Percentiles rank a stretch among this genome's conserved stretches.
Evolutionary conservation across 2,329 filamentous ascomycete species (phyloP).

Genomic region (Aspergillus awamori): DNA sequence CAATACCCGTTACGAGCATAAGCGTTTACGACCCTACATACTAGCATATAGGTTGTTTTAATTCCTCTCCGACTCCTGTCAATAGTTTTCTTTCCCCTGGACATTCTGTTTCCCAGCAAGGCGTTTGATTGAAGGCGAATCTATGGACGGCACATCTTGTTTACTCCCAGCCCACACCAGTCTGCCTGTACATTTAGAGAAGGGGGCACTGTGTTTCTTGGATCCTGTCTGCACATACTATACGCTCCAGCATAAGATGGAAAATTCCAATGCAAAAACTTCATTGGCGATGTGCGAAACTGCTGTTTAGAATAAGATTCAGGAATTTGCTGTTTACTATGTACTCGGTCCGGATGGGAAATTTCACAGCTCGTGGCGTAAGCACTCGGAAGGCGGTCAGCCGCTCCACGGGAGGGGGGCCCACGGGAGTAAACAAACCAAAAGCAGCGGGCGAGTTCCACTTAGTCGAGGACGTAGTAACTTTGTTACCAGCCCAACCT

Average conservation of each 20-base stretch:
- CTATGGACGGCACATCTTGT: conserved; percentile 6
- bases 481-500: conserved; percentile 22
- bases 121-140: conserved; percentile 26
- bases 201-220: background rate
- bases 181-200: conserved; percentile 7
- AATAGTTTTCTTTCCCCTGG: conserved; percentile 8
- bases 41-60: conserved; percentile 13
- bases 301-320: no score
- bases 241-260: background rate
- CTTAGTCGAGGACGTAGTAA: conserved; percentile 9
- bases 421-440: conserved; percentile 22
- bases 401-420: conserved; percentile 13
- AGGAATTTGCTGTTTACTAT: background rate
- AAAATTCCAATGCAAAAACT: background rate
- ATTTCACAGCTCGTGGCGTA: background rate
- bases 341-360: background rate
- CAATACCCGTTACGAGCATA: conserved; percentile 13
- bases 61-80: conserved; percentile 2
- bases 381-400: conserved; percentile 17
- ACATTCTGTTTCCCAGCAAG: conserved; percentile 27
- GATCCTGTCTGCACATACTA: conserved; percentile 6
- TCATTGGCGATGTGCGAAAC: background rate
- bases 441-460: conserved; percentile 7
- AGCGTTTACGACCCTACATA: conserved; percentile 18
- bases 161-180: background rate